A percentile compares a stretch with the other conserved stretches of the same genome.
Conservation (phyloP, 768 basidiomycete genomes). For the Boletus fagicola region DNA sequence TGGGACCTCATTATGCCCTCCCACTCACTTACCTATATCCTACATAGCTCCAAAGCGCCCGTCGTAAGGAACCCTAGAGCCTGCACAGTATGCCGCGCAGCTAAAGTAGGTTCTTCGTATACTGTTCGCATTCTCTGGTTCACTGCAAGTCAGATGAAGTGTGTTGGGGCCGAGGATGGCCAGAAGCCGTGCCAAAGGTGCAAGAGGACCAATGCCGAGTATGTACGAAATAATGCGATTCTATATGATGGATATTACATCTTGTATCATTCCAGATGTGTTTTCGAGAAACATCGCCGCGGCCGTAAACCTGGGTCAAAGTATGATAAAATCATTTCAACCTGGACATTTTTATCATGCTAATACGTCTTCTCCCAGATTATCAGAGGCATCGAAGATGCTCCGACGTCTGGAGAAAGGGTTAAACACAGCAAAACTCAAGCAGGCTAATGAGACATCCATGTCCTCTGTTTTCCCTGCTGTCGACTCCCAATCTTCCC, state of each 20-base stretch:
- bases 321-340: slow-evolving; percentile 40
- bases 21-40: slow-evolving; percentile 10
- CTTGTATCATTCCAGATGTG: slow-evolving; percentile 48
- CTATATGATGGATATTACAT: slow-evolving; percentile 10
- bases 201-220: slow-evolving; percentile 77
- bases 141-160: slow-evolving; percentile 69
- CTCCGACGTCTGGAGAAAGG: slow-evolving; percentile 83
- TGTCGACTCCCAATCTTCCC: slow-evolving; percentile 30
- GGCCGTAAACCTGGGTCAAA: slow-evolving; percentile 90
- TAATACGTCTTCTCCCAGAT: slow-evolving; percentile 40
- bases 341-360: background rate
- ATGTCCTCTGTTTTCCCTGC: slow-evolving; percentile 34
- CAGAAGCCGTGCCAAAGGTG: slow-evolving; percentile 80
- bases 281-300: slow-evolving; percentile 87
- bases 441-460: slow-evolving; percentile 44
- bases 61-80: slow-evolving; percentile 56
- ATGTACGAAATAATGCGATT: slow-evolving; percentile 28
- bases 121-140: slow-evolving; percentile 15
- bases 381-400: slow-evolving; percentile 89
- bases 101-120: slow-evolving; percentile 54
- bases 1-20: slow-evolving; percentile 1
- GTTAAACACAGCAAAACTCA: slow-evolving; percentile 72
- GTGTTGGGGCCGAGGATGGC: slow-evolving; percentile 86
- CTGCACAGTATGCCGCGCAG: slow-evolving; percentile 81
- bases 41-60: slow-evolving; percentile 40